Evolutionary conservation across 176 grass and related monocot species (phyloP).

Genomic region (Pharus latifolius): DNA sequence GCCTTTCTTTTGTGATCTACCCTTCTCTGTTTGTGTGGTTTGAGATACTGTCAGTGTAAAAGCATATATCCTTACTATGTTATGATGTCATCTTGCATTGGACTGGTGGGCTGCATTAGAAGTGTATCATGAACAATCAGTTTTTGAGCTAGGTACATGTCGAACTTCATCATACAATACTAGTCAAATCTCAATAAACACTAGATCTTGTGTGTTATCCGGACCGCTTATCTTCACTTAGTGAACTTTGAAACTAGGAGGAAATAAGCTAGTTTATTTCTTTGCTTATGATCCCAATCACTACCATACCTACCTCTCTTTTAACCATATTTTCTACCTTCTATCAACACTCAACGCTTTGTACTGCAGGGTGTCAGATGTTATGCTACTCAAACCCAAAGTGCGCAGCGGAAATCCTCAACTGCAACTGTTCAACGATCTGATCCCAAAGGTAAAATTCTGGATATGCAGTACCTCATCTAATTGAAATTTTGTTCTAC

Average conservation of each 20-base stretch:
- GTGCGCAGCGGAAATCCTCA: slow-evolving; percentile 41
- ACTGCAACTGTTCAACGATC: slow-evolving; percentile 32
- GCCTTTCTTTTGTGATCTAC: too few species aligned
- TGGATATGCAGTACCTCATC: not conserved
- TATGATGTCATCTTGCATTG: not conserved
- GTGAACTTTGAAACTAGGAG: not conserved
- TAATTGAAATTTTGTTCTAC: not conserved
- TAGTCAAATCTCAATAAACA: not conserved
- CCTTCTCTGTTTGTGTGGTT: not conserved
- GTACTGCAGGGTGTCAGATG: slow-evolving; percentile 26
- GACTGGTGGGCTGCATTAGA: not conserved
- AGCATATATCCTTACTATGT: not conserved
- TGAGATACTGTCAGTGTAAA: not conserved
- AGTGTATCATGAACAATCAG: not conserved
- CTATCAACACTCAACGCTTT: not conserved
- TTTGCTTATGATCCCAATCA: not conserved
- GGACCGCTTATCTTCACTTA: not conserved
- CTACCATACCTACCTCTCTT: not conserved
- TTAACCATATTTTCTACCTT: not conserved
- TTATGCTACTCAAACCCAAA: slow-evolving; percentile 44
- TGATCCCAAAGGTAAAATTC: slow-evolving; percentile 35
- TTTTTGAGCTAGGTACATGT: not conserved
- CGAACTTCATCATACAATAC: too few species aligned
- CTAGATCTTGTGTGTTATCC: not conserved
- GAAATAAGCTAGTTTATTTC: not conserved